These are phyloP conservation scores for Heterobasidion occidentale DNA, from an alignment of 1,284 basidiomycete species.

Conservation along the genomic window DNA sequence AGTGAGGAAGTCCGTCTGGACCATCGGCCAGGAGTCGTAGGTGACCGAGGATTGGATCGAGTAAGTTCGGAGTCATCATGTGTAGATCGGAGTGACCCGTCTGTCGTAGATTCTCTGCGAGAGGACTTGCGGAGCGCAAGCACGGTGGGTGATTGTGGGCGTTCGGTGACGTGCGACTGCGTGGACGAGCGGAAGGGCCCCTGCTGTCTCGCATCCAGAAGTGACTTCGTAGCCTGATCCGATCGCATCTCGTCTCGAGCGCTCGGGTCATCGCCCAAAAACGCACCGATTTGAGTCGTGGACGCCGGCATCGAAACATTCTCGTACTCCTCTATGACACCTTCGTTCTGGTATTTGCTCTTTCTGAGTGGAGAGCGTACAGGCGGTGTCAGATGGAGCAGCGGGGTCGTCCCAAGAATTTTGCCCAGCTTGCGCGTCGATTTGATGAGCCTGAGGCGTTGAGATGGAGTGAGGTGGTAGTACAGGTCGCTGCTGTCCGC, in stretches of 20 bases:
- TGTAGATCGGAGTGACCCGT: too few relatives aligned
- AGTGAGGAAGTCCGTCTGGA: neutral
- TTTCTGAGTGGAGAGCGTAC: neutral
- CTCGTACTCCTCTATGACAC: neutral
- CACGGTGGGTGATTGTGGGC: too few relatives aligned
- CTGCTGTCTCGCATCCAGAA: too few relatives aligned
- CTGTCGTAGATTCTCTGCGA: too few relatives aligned
- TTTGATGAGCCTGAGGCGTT: conserved; percentile 9
- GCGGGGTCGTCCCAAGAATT: conserved; percentile 9
- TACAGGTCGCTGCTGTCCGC: neutral
- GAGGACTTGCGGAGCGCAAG: too few relatives aligned
- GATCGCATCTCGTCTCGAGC: too few relatives aligned
- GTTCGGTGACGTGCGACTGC: too few relatives aligned
- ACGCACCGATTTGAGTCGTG: neutral
- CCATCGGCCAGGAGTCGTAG: neutral
- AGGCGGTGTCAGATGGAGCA: conserved; percentile 1
- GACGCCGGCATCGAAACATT: neutral
- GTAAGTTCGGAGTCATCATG: too few relatives aligned
- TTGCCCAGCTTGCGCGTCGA: conserved; percentile 11
- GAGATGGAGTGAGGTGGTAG: neutral
- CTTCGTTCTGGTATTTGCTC: neutral
- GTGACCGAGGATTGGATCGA: neutral
- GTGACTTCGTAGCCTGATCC: too few relatives aligned
- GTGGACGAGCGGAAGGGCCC: too few relatives aligned
- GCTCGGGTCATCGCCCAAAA: too few relatives aligned